Evolutionary conservation across 1,284 basidiomycete species (phyloP).

Genomic region (Inonotus obliquus): DNA sequence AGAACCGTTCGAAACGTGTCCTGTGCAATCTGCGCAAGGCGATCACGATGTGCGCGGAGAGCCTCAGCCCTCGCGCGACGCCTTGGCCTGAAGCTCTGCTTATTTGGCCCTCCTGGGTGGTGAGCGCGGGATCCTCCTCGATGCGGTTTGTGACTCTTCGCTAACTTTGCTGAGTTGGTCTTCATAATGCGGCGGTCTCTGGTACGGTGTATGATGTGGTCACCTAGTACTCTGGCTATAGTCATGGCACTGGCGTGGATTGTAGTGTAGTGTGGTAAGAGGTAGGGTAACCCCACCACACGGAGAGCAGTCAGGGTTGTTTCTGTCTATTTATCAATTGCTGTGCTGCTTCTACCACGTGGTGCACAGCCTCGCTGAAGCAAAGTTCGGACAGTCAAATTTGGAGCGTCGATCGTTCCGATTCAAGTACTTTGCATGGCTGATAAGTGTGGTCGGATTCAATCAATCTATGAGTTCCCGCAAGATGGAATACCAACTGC

Average conservation of each 20-base stretch:
- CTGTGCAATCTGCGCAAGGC: slow-evolving; percentile 10
- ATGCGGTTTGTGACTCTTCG: not conserved
- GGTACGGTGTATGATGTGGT: not conserved
- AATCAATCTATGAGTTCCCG: too few relatives aligned
- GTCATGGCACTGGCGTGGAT: not conserved
- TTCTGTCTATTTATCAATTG: too few relatives aligned
- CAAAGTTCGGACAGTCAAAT: too few relatives aligned
- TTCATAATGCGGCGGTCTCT: not conserved
- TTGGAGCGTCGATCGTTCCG: too few relatives aligned
- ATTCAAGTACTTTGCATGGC: too few relatives aligned
- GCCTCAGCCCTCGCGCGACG: not conserved
- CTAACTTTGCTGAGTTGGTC: not conserved
- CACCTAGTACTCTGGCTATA: not conserved
- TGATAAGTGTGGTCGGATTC: too few relatives aligned
- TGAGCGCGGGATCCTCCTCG: not conserved
- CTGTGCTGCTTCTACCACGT: too few relatives aligned
- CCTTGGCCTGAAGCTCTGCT: slow-evolving; percentile 2
- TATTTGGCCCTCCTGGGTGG: not conserved
- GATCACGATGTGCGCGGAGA: slow-evolving; percentile 11
- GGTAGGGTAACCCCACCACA: not conserved
- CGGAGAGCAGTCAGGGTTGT: too few relatives aligned
- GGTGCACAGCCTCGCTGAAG: too few relatives aligned
- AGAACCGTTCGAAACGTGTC: slow-evolving; percentile 17
- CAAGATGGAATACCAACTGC: too few relatives aligned
- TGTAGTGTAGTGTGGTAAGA: not conserved